Evolutionary conservation across 306 rosid species (phyloP), one percentile per base, ranked within the genome.

Genomic region (Astragalus glycyphyllos): DNA sequence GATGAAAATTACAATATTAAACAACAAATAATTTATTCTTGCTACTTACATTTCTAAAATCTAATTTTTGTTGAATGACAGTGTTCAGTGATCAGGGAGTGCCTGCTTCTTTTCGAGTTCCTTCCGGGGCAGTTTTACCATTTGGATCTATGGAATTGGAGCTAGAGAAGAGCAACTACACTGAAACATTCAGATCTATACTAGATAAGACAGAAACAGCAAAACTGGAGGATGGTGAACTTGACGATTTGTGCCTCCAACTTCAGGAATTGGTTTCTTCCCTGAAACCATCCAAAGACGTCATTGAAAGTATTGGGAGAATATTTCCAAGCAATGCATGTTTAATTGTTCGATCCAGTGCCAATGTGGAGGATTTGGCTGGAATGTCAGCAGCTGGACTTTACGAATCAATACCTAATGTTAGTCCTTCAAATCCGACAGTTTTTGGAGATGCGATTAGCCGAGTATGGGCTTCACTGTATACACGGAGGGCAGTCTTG

Each of bases 371-470:
- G 85, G 99, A 94, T 74, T 87, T 94, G 78, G 96, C 97, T 38
- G 96, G 96, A 79, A 89, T 94, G 87, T 94, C 99, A 32, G 99
- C 99, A 29, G 99, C 99, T 40, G 96, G 97, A 79, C 96, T 91
- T 48, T 91, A 94, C 6, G 97, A 91, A 11, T 94, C 99, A 67
- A 91, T 89, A 82, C 99, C 97, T 54, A 94, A 94, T 67, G 96
- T 94, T n/a, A 86, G 97, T 71, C 84, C 85, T 64, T 80, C 91
- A 58, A 83, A 87, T 82, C 89, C 96, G 51, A 58, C 76, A 29
- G 88, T 86, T 40, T 86, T 89, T 65, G 86, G 86, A 68, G 83
- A 80, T 65, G 92, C 96, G 23, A 72, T 91, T 23, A 57, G 91
- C 83, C 83, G 67, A 74, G 97, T 94, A 12, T 94, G 99, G 99